Conservation (phyloP, 83 land plant species). For the Diphasiastrum complanatum region DNA sequence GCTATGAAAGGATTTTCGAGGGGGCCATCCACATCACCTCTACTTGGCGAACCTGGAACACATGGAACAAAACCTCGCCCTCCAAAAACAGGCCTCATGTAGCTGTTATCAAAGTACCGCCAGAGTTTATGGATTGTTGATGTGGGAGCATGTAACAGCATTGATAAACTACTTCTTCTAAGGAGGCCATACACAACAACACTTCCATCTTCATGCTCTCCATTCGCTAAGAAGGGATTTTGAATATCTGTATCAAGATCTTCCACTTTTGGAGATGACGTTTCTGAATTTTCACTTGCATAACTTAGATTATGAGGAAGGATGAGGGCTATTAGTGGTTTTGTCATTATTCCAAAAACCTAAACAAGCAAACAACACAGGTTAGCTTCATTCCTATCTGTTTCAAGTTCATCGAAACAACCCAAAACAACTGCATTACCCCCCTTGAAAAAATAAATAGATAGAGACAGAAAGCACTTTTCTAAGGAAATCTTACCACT, state of each 20-base stretch:
- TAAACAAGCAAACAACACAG: background rate
- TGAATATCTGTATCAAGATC: background rate
- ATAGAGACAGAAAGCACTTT: too few species aligned
- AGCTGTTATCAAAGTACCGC: constrained; percentile 46
- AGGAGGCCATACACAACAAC: background rate
- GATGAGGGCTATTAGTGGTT: constrained; percentile 5
- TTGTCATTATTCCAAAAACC: constrained; percentile 21
- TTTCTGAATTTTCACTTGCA: constrained; percentile 8
- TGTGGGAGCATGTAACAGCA: constrained; percentile 30
- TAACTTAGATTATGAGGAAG: constrained; percentile 20
- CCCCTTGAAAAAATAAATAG: too few species aligned
- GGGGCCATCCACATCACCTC: too few species aligned
- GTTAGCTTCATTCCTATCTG: too few species aligned
- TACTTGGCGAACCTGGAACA: background rate
- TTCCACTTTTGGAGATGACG: constrained; percentile 7
- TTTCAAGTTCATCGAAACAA: too few species aligned
- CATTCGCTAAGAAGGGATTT: constrained; percentile 8
- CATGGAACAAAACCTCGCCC: constrained; percentile 43
- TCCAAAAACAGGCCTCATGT: constrained; percentile 53
- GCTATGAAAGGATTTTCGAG: too few species aligned
- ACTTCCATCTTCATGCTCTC: constrained; percentile 8
- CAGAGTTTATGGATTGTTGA: constrained; percentile 39
- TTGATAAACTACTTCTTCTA: constrained; percentile 26
- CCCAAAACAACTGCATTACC: too few species aligned
- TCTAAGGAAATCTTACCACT: constrained; percentile 16